A percentile compares a stretch with the other conserved stretches of the same genome.
phyloP scores from a whole-genome alignment of 164 flowering plant genomes.

The Aristolochia contorta region DNA sequence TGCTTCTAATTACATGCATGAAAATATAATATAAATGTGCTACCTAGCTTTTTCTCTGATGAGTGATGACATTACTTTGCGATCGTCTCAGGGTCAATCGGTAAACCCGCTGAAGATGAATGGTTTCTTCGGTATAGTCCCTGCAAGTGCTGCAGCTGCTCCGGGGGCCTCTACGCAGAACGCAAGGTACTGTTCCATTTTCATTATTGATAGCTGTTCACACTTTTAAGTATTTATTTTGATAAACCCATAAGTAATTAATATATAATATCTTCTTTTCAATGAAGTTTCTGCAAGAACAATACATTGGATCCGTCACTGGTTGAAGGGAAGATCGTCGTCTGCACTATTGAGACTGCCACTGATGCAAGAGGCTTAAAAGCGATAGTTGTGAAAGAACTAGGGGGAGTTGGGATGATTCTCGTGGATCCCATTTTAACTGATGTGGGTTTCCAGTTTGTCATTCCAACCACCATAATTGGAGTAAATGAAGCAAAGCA shows the following conservation, averaged over 20 bases:
- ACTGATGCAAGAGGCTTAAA: slow-evolving; percentile 1
- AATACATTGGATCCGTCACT: slow-evolving; percentile 10
- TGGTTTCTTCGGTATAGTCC: slow-evolving; percentile 3
- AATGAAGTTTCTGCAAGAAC: slow-evolving; percentile 14
- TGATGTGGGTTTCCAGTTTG: slow-evolving; percentile 13
- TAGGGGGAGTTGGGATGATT: slow-evolving; percentile 12
- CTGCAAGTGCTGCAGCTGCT: slow-evolving; percentile 7
- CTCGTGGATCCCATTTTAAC: slow-evolving; percentile 8
- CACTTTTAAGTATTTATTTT: too few relatives aligned
- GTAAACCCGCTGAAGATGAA: slow-evolving; percentile 6
- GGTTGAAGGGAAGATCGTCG: slow-evolving; percentile 21
- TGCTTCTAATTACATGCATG: too few relatives aligned
- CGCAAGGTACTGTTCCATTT: too few relatives aligned
- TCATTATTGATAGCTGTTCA: too few relatives aligned
- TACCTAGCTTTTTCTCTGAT: not conserved
- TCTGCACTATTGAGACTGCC: slow-evolving; percentile 8
- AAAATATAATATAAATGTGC: too few relatives aligned
- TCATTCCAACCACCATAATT: slow-evolving; percentile 8
- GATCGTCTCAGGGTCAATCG: slow-evolving; percentile 4
- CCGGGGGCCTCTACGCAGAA: slow-evolving; percentile 3
- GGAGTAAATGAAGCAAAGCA: slow-evolving; percentile 4
- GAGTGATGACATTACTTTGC: too few relatives aligned
- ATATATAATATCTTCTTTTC: not conserved
- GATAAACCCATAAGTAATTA: too few relatives aligned
- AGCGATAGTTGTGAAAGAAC: slow-evolving; percentile 5